Evolutionary conservation across 2,329 filamentous ascomycete species (phyloP), one percentile per base, ranked within the genome.

Genomic region (Beauveria varroae): DNA sequence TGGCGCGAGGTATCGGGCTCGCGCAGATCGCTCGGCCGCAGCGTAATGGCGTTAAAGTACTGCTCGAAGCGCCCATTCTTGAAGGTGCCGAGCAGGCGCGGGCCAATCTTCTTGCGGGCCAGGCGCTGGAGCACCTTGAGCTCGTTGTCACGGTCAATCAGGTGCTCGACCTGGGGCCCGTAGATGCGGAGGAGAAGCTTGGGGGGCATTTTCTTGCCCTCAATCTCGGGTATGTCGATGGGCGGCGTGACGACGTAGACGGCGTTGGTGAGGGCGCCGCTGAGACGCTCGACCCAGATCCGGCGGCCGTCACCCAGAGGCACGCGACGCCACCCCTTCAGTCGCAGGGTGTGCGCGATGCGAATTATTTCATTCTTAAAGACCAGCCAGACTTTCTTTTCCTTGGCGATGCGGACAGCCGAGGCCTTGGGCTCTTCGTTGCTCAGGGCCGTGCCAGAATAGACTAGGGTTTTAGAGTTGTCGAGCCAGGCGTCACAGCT

Each of bases 361-460:
- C 92, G 89, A 60, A 98, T 83, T 64, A 98, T 95, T 71, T 99
- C 93, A 63, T 86, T 88, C 73, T 97, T 97, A 81, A 97, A 99
- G 9, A 74, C 79, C n/a, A 84, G 71, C 95, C 93, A 97, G 3
- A 86, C 86, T 69, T 90, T 86, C 47, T 79, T 83, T 63, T 93
- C 90, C 70, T 89, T 91, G 37, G 83, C 80, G 44, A 80, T 79
- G 62, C 75, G 78, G 50, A 74, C 70, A 3, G 76, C 71, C 5
- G 76, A 72, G 3, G 70, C 60, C 40, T 63, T 57, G 41, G 51
- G 62, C 37, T 81, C 78, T 51, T 80, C 78, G 18, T 77, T 76
- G 30, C 73, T 72, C 3, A 71, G 68, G 22, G 71, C 70, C 28
- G 70, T 70, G 10, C 86, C 86, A 16, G 78, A 81, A 70, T 95